Evolutionary conservation across 306 rosid genomes (phyloP).

Genomic region (Ziziphus jujuba): DNA sequence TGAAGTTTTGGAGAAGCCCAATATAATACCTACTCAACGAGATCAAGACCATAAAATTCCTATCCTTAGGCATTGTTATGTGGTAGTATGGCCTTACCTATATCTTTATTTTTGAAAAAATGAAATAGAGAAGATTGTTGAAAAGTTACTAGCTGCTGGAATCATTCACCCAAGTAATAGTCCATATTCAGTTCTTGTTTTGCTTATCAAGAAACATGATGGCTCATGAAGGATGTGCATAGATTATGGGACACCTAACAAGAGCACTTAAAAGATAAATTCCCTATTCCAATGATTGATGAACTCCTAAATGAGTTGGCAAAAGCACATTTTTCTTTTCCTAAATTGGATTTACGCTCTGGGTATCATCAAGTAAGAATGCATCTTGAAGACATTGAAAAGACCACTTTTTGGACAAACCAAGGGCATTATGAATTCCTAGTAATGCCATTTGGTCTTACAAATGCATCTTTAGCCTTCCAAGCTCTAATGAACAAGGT

Average conservation of each 20-base stretch:
- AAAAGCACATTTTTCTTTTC: neutral
- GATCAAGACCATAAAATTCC: neutral
- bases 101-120: neutral
- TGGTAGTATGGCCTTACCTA: neutral
- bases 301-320: neutral
- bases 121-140: slow-evolving; percentile 3
- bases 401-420: neutral
- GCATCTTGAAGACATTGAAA: neutral
- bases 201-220: neutral
- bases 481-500: neutral
- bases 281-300: neutral
- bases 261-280: neutral
- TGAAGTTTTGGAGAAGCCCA: too few relatives aligned
- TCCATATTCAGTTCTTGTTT: neutral
- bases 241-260: neutral
- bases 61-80: neutral
- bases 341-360: neutral
- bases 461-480: neutral
- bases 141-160: neutral
- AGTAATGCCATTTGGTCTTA: neutral
- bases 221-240: neutral
- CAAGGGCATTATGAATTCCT: neutral
- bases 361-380: neutral
- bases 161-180: neutral
- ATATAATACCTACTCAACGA: too few relatives aligned